Evolutionary conservation across 164 flowering plant genomes (phyloP).

Genomic region (Chloranthus sessilifolius): DNA sequence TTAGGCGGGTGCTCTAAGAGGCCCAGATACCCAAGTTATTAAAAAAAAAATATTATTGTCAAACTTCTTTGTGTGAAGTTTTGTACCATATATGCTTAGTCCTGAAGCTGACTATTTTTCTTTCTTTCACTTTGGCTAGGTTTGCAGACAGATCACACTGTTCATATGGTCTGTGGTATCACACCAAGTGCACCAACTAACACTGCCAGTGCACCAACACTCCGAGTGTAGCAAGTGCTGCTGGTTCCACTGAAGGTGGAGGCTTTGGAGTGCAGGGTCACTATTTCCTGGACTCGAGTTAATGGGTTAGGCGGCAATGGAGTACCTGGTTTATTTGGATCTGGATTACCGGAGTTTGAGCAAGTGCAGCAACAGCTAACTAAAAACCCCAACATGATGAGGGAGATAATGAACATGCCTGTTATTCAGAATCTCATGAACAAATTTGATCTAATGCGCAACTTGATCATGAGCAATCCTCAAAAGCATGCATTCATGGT

Average conservation of each 20-base stretch:
- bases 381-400: slow-evolving; percentile 89
- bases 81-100: too few species aligned
- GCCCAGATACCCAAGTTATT: too few species aligned
- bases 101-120: background rate
- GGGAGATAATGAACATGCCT: slow-evolving; percentile 91
- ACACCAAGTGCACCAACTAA: slow-evolving; percentile 43
- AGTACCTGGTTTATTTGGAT: slow-evolving; percentile 54
- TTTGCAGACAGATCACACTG: slow-evolving; percentile 75
- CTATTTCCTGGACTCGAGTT: slow-evolving; percentile 62
- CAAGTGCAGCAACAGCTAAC: slow-evolving; percentile 79
- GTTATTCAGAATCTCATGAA: slow-evolving; percentile 79
- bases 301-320: slow-evolving; percentile 50
- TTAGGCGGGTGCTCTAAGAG: too few species aligned
- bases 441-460: slow-evolving; percentile 85
- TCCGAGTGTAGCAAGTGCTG: slow-evolving; percentile 22
- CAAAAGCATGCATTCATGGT: slow-evolving; percentile 91
- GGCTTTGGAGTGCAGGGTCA: slow-evolving; percentile 51
- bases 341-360: slow-evolving; percentile 79
- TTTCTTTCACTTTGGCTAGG: slow-evolving; percentile 27
- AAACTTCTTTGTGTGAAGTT: too few species aligned
- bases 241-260: slow-evolving; percentile 38
- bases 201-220: slow-evolving; percentile 24
- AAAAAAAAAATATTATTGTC: too few species aligned
- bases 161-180: slow-evolving; percentile 80
- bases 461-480: slow-evolving; percentile 80